phyloP scores from a whole-genome alignment of 2,329 filamentous ascomycete species.

The Hypoxylon sp. region DNA sequence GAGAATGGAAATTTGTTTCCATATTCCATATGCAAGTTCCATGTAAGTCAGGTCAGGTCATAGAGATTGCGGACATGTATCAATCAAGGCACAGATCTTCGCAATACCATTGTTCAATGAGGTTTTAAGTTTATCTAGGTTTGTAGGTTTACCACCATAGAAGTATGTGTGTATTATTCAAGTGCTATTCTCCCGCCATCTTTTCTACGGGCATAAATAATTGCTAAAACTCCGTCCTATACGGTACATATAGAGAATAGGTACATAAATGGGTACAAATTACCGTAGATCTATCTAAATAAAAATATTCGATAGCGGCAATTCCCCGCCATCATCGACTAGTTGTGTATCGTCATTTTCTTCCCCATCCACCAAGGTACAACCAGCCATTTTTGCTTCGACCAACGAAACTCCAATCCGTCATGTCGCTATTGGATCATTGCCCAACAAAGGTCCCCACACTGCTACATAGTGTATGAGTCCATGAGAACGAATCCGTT shows the following conservation, averaged over 20 bases:
- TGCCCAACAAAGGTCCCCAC: constrained; percentile 31
- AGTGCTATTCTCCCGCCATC: background rate
- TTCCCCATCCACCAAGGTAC: constrained; percentile 14
- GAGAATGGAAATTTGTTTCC: constrained; percentile 26
- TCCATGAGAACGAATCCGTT: constrained; percentile 31
- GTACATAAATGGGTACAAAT: background rate
- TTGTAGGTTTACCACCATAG: constrained; percentile 6
- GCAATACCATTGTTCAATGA: constrained; percentile 21
- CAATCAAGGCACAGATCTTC: constrained; percentile 28
- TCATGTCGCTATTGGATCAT: constrained; percentile 35
- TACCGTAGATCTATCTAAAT: background rate
- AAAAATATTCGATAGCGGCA: constrained; percentile 25
- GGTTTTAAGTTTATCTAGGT: constrained; percentile 8
- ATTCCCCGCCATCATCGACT: constrained; percentile 7
- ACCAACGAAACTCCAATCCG: constrained; percentile 24
- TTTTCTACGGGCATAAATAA: background rate
- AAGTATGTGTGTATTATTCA: constrained; percentile 3
- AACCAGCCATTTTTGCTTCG: constrained; percentile 5
- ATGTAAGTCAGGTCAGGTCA: constrained; percentile 20
- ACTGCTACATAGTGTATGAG: constrained; percentile 12
- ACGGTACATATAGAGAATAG: background rate
- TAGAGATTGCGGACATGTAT: constrained; percentile 16
- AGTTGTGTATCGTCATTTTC: constrained; percentile 29
- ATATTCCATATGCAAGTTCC: constrained; percentile 13
- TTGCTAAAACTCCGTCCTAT: background rate